These are phyloP conservation scores for Blastobotrys attinorum DNA, from an alignment of 805 yeast species.

Conservation along the genomic window DNA sequence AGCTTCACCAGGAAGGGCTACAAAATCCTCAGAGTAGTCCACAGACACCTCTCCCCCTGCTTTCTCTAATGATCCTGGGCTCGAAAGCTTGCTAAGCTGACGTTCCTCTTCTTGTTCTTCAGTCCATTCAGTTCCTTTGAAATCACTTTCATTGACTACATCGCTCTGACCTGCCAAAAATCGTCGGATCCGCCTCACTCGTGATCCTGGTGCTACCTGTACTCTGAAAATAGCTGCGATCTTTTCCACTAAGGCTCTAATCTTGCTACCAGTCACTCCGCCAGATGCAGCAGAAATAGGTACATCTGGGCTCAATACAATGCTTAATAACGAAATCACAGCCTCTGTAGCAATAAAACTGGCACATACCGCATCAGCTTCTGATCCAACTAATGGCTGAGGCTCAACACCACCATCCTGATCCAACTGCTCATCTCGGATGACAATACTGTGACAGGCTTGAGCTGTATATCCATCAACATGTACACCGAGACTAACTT, in stretches of 20 bases:
- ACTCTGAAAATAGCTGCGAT: conserved; percentile 81
- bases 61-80: conserved; percentile 5
- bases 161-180: conserved; percentile 95
- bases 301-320: conserved; percentile 52
- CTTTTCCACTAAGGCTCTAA: conserved; percentile 74
- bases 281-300: conserved; percentile 11
- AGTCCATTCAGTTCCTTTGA: conserved; percentile 66
- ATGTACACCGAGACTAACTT: conserved; percentile 80
- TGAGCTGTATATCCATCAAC: conserved; percentile 92
- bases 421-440: conserved; percentile 46
- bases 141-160: conserved; percentile 86
- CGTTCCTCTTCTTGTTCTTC: conserved; percentile 17
- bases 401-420: conserved; percentile 40
- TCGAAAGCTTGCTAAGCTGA: conserved; percentile 11
- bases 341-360: conserved; percentile 85
- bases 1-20: conserved; percentile 73
- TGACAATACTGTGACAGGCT: conserved; percentile 78
- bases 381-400: conserved; percentile 75
- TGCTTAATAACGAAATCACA: conserved; percentile 66
- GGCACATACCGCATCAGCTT: conserved; percentile 88
- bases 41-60: conserved; percentile 27
- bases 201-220: conserved; percentile 84
- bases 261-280: conserved; percentile 55
- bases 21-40: conserved; percentile 41
- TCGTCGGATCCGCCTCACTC: conserved; percentile 84